Conservation (phyloP, 805 yeast genomes). For the Wickerhamiella nectarea region DNA sequence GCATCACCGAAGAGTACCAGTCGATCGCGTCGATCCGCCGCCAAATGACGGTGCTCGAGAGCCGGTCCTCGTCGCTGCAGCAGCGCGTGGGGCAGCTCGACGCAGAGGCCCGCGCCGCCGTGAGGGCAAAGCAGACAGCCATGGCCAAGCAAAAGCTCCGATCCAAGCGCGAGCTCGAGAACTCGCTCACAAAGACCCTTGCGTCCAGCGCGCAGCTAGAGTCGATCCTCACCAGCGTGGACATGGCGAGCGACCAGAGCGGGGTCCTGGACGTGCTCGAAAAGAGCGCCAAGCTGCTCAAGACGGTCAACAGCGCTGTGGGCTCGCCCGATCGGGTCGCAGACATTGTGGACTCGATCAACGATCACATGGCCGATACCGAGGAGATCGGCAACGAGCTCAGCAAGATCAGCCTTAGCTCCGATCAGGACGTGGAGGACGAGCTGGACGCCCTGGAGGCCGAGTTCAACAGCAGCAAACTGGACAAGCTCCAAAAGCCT, state of each 20-base stretch:
- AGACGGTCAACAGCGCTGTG: constrained; percentile 28
- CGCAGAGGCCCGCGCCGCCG: constrained; percentile 13
- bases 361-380: constrained; percentile 28
- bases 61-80: constrained; percentile 4
- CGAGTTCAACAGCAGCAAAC: constrained; percentile 16
- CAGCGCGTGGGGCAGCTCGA: constrained; percentile 10
- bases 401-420: constrained; percentile 22
- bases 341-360: constrained; percentile 30
- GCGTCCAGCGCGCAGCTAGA: constrained; percentile 29
- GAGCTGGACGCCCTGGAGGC: constrained; percentile 29
- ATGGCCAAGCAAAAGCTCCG: constrained; percentile 11
- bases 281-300: constrained; percentile 28
- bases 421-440: constrained; percentile 29
- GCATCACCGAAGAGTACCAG: constrained; percentile 16
- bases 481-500: constrained; percentile 6
- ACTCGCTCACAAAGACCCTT: constrained; percentile 22
- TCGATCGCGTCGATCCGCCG: constrained; percentile 18
- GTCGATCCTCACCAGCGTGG: constrained; percentile 30
- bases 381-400: constrained; percentile 30
- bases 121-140: constrained; percentile 12
- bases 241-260: constrained; percentile 32
- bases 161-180: constrained; percentile 19
- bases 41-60: constrained; percentile 7
- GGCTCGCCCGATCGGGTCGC: constrained; percentile 35
- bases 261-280: constrained; percentile 29